Conservation (phyloP, 1,284 basidiomycete genomes). For the Fomitiporia mediterranea region DNA sequence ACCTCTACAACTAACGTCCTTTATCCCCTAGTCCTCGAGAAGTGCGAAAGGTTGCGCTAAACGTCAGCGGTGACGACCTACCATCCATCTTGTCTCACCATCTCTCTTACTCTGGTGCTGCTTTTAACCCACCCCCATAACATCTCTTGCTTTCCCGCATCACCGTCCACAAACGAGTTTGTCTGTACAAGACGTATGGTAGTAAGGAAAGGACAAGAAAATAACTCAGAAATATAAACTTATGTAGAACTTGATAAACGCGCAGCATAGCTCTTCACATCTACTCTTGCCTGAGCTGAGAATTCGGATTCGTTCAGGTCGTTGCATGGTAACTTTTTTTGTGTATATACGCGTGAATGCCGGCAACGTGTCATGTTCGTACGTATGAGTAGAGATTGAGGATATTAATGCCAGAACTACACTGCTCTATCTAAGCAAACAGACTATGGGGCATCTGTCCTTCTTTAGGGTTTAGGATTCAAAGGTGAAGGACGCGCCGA, state of each 20-base stretch:
- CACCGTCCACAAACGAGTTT: background rate
- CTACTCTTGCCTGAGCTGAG: too few species aligned
- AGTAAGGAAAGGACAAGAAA: background rate
- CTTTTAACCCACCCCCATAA: background rate
- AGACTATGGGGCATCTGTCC: background rate
- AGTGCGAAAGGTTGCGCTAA: constrained; percentile 14
- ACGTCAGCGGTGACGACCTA: background rate
- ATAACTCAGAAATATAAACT: background rate
- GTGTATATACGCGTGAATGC: too few species aligned
- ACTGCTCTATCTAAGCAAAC: background rate
- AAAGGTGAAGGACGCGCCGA: constrained; percentile 71
- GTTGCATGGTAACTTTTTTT: too few species aligned
- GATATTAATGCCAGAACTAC: background rate
- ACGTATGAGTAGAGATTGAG: background rate
- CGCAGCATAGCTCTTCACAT: too few species aligned
- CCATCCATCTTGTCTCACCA: background rate
- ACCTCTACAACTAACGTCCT: background rate
- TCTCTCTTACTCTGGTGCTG: background rate
- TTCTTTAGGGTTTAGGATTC: constrained; percentile 47
- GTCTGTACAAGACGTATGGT: background rate
- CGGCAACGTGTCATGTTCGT: too few species aligned
- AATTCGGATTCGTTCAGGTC: too few species aligned
- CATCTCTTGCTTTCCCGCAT: background rate
- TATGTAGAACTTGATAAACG: background rate
- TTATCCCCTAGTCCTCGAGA: constrained; percentile 12